Conservation (phyloP, 2,329 filamentous ascomycete genomes). For the Metarhizium humberi region DNA sequence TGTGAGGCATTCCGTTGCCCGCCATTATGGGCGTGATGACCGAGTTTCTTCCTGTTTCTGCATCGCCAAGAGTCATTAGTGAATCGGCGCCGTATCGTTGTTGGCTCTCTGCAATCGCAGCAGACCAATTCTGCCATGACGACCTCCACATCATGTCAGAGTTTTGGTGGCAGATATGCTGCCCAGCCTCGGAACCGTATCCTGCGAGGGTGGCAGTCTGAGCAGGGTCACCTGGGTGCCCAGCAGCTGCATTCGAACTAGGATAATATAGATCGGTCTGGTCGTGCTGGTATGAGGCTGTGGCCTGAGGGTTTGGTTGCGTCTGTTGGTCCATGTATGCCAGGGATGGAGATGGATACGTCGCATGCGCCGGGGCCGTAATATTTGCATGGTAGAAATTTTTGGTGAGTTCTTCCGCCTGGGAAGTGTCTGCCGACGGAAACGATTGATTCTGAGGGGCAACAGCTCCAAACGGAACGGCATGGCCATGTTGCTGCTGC, state of each 20-base stretch:
- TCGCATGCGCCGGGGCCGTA: slow-evolving; percentile 15
- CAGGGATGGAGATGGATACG: slow-evolving; percentile 20
- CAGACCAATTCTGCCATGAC: slow-evolving; percentile 46
- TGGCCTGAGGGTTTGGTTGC: not conserved
- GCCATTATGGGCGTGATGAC: slow-evolving; percentile 2
- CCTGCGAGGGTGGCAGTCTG: slow-evolving; percentile 28
- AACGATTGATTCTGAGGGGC: slow-evolving; percentile 16
- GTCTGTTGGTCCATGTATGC: slow-evolving; percentile 18
- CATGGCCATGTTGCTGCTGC: slow-evolving; percentile 13
- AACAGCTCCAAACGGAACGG: not conserved
- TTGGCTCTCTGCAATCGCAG: slow-evolving; percentile 39
- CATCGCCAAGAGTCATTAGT: slow-evolving; percentile 35
- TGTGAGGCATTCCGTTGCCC: slow-evolving; percentile 1
- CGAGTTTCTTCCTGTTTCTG: not conserved
- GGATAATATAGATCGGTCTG: slow-evolving; percentile 19
- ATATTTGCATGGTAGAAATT: slow-evolving; percentile 18
- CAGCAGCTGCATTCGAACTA: slow-evolving; percentile 10
- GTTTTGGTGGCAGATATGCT: slow-evolving; percentile 19
- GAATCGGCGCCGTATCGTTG: slow-evolving; percentile 40
- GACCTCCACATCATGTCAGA: slow-evolving; percentile 30
- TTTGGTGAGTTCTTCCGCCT: slow-evolving; percentile 16
- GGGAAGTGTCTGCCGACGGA: slow-evolving; percentile 7
- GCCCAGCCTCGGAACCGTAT: slow-evolving; percentile 25
- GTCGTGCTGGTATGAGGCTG: slow-evolving; percentile 15
- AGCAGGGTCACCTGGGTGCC: slow-evolving; percentile 13